phyloP scores from a whole-genome alignment of 2,329 filamentous ascomycete genomes.

The Alternaria arbusti region DNA sequence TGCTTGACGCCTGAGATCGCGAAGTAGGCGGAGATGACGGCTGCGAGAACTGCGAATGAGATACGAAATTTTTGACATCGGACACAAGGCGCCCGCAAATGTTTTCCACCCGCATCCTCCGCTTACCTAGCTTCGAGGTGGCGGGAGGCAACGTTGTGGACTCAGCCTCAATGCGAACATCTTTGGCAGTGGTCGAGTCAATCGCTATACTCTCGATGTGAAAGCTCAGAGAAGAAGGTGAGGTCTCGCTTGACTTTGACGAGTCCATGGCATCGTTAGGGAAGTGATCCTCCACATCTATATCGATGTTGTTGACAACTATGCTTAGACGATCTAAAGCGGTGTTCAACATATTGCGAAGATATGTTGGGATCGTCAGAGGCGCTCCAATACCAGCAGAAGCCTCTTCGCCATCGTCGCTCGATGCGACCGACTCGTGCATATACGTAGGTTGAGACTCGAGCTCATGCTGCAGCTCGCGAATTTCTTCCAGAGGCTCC shows the following conservation, averaged over 20 bases:
- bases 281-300: slow-evolving; percentile 67
- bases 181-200: slow-evolving; percentile 62
- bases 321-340: slow-evolving; percentile 75
- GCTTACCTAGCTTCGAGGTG: slow-evolving; percentile 66
- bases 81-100: slow-evolving; percentile 71
- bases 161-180: slow-evolving; percentile 31
- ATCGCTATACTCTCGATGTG: slow-evolving; percentile 69
- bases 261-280: slow-evolving; percentile 58
- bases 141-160: slow-evolving; percentile 14
- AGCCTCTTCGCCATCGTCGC: slow-evolving; percentile 67
- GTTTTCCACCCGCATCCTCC: slow-evolving; percentile 67
- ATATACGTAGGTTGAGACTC: slow-evolving; percentile 68
- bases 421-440: slow-evolving; percentile 64
- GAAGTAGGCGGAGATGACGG: slow-evolving; percentile 64
- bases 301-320: slow-evolving; percentile 67
- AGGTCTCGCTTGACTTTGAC: slow-evolving; percentile 55
- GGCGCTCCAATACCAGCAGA: slow-evolving; percentile 72
- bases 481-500: slow-evolving; percentile 69
- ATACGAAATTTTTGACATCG: slow-evolving; percentile 70
- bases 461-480: slow-evolving; percentile 72
- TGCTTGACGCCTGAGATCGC: slow-evolving; percentile 49
- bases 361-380: slow-evolving; percentile 71
- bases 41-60: slow-evolving; percentile 64
- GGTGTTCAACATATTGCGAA: slow-evolving; percentile 75
- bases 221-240: slow-evolving; percentile 69